A percentile compares a stretch with the other conserved stretches of the same genome.
Evolutionary conservation across 768 basidiomycete species (phyloP).

Genomic region (Chlorophyllum brunneum): DNA sequence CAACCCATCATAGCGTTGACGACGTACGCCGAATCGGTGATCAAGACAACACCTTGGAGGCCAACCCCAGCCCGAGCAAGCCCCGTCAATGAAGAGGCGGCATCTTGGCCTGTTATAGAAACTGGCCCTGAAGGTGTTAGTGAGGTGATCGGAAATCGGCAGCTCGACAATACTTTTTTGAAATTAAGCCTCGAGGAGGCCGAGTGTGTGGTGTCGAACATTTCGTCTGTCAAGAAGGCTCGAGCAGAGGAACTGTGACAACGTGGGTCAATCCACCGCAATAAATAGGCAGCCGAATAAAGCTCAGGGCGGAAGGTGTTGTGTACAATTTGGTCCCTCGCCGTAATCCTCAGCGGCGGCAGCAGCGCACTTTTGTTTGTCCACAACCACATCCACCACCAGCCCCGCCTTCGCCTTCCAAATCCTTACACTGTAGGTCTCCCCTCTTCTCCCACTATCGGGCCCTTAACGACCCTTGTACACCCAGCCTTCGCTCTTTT

Average conservation of each 20-base stretch:
- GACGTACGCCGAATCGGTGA: neutral
- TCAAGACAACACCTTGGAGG: too few species aligned
- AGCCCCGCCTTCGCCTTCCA: neutral
- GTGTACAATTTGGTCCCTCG: slow-evolving; percentile 2
- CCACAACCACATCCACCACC: neutral
- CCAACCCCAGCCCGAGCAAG: too few species aligned
- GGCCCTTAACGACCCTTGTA: neutral
- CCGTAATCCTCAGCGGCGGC: neutral
- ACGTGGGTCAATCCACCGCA: too few species aligned
- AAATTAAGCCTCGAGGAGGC: too few species aligned
- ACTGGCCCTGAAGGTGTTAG: too few species aligned
- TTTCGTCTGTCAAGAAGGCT: too few species aligned
- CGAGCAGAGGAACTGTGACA: too few species aligned
- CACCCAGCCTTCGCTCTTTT: slow-evolving; percentile 1
- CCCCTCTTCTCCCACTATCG: neutral
- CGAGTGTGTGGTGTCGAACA: too few species aligned
- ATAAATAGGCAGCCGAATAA: neutral
- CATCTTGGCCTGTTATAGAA: too few species aligned
- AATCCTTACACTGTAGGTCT: slow-evolving; percentile 6
- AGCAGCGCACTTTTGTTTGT: neutral
- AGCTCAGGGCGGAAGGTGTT: slow-evolving; percentile 6
- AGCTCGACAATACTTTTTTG: too few species aligned
- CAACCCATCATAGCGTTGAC: neutral
- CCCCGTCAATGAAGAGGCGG: too few species aligned
- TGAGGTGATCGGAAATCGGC: too few species aligned